phyloP scores from a whole-genome alignment of 164 flowering plant species.

The Euptelea pleiosperma region DNA sequence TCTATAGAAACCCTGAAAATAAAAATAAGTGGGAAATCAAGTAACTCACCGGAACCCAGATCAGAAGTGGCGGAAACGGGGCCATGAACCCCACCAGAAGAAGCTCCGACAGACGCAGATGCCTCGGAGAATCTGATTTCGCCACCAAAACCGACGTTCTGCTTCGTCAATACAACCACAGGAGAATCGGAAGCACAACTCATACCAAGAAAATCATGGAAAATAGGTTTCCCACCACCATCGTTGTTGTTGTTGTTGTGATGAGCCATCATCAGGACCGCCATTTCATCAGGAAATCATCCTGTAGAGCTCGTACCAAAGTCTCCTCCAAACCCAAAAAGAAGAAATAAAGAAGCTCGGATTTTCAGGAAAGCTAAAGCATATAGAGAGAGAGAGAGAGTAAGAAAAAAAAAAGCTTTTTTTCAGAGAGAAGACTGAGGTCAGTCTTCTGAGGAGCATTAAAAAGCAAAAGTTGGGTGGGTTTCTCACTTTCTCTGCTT shows the following conservation, averaged over 20 bases:
- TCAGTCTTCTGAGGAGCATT: constrained; percentile 26
- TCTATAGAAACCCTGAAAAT: neutral
- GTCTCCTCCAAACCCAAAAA: neutral
- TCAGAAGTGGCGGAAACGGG: constrained; percentile 52
- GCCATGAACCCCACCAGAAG: constrained; percentile 37
- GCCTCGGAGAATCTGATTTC: constrained; percentile 24
- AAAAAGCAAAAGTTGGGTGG: constrained; percentile 42
- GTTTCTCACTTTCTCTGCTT: constrained; percentile 7
- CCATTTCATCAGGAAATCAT: constrained; percentile 31
- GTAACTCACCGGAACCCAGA: constrained; percentile 57
- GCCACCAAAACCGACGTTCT: constrained; percentile 12
- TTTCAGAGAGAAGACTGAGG: constrained; percentile 5
- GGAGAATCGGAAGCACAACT: constrained; percentile 33
- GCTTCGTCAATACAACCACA: constrained; percentile 18
- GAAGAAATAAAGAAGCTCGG: constrained; percentile 1
- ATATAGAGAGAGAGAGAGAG: constrained; percentile 1
- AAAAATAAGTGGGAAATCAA: neutral
- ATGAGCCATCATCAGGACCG: constrained; percentile 30
- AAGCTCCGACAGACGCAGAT: constrained; percentile 35
- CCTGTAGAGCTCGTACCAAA: constrained; percentile 7
- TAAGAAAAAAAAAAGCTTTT: neutral
- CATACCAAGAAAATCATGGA: constrained; percentile 69
- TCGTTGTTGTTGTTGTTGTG: constrained; percentile 14
- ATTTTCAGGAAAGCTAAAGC: constrained; percentile 8
- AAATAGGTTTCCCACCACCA: constrained; percentile 31